Percentiles rank a stretch among this genome's conserved stretches.
These are phyloP conservation scores for Trebouxia sp. DNA, from an alignment of 139 green algal species.

Conservation along the genomic window DNA sequence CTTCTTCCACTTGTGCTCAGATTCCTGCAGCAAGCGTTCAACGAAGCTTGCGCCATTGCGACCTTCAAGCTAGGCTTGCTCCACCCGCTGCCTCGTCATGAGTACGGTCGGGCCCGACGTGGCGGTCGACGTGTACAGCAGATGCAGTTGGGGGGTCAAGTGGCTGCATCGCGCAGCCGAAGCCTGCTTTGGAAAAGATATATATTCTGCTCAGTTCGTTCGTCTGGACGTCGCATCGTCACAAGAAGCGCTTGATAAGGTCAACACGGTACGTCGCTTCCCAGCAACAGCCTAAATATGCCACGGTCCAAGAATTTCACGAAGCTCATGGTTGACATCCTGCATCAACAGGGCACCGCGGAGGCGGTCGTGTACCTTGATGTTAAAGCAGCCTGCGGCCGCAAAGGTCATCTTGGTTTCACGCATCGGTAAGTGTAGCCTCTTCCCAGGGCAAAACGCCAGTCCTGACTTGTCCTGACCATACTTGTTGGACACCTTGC, in stretches of 20 bases:
- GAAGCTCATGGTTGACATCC: background rate
- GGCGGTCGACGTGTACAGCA: background rate
- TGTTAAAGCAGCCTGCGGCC: background rate
- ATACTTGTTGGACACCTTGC: no score
- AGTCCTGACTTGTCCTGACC: no score
- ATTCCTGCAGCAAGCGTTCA: no score
- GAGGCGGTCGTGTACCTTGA: background rate
- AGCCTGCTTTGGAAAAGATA: background rate
- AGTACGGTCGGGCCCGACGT: no score
- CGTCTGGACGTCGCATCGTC: background rate
- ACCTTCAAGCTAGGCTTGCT: no score
- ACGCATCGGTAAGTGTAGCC: background rate
- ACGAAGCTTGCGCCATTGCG: no score
- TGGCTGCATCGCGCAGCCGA: background rate
- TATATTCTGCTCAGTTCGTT: background rate
- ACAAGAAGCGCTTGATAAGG: background rate
- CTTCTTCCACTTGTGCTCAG: no score
- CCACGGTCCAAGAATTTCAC: background rate
- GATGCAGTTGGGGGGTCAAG: background rate
- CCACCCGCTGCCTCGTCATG: no score
- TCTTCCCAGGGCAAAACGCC: no score
- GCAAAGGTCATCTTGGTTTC: slow-evolving; percentile 1
- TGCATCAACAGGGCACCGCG: background rate
- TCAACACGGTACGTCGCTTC: background rate
- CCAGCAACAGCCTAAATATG: no score